phyloP scores from a whole-genome alignment of 768 basidiomycete species.

The Suillus brevipes region DNA sequence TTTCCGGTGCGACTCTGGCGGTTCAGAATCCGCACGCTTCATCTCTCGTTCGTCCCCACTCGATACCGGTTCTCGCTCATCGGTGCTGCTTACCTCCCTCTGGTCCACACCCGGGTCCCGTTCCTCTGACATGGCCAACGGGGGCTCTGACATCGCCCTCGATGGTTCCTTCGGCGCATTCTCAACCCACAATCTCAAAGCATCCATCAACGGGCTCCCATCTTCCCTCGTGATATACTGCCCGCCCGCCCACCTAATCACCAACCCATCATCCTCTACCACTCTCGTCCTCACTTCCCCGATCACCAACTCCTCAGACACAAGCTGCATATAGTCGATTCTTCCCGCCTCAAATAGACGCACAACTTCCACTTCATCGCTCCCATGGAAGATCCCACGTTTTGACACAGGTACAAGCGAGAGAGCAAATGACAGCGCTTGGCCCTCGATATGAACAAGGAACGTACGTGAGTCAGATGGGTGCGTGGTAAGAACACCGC shows the following conservation, averaged over 20 bases:
- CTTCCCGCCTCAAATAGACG: slow-evolving; percentile 58
- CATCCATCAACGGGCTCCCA: slow-evolving; percentile 72
- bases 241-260: slow-evolving; percentile 70
- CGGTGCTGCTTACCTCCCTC: slow-evolving; percentile 2
- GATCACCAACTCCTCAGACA: slow-evolving; percentile 50
- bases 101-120: slow-evolving; percentile 20
- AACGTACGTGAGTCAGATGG: slow-evolving; percentile 63
- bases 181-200: slow-evolving; percentile 60
- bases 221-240: slow-evolving; percentile 81
- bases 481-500: slow-evolving; percentile 59
- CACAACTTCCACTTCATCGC: slow-evolving; percentile 55
- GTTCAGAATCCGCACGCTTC: slow-evolving; percentile 40
- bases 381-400: slow-evolving; percentile 29
- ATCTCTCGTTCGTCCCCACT: slow-evolving; percentile 25
- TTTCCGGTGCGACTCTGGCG: slow-evolving; percentile 40
- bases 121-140: slow-evolving; percentile 31
- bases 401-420: slow-evolving; percentile 50
- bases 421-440: slow-evolving; percentile 68
- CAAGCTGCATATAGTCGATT: slow-evolving; percentile 63
- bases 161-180: slow-evolving; percentile 13
- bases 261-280: slow-evolving; percentile 62
- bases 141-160: slow-evolving; percentile 12
- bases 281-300: slow-evolving; percentile 32
- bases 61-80: slow-evolving; percentile 26
- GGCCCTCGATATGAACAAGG: slow-evolving; percentile 61